Evolutionary conservation across 1,284 basidiomycete species (phyloP), one percentile per base, ranked within the genome.

Genomic region (Neolentinus lepideus): DNA sequence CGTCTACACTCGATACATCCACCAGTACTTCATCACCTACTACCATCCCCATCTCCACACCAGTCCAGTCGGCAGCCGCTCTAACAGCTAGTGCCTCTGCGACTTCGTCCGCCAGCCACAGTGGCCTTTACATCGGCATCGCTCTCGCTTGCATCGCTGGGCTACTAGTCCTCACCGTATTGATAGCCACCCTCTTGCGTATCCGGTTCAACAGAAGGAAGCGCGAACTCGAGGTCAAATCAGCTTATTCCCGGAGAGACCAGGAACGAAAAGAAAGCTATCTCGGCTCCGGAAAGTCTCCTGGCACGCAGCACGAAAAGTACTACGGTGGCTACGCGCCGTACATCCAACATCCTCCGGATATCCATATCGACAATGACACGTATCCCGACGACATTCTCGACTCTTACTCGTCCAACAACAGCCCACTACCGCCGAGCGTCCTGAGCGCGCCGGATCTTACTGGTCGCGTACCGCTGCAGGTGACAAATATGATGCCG

Each of bases 111-210:
- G 29, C 35, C 16, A 10, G 56, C 24, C 62, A 63, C n/a, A 63
- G 73, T 4, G 66, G 71, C 21, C 69, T 75, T 59, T 78, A 76
- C 60, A 62, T 76, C 22, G 78, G 71, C 11, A 72, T 81, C 53
- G 68, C 70, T 6, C 64, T 81, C 11, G 76, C 72, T 10, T 62
- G 63, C 3, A 71, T 81, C 26, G 67, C 71, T 6, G 69, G 66
- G 16, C 60, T 75, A 29, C 73, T 71, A 2, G 62, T 72, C 43
- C 33, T 78, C 25, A 66, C 72, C 16, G 72, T 73, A 1, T 52
- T 74, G 22, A 59, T 75, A 43, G 68, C 69, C 1, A 78, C 74
- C 72, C 70, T 68, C 62, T 58, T 75, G 35, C 72, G 75, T 33
- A 62, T 70, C 21, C 68, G 72, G 52, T 57, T 67, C 52, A 70